Base-by-base conservation (phyloP, 2,329 filamentous ascomycete genomes). In the Penicillium sp. region DNA sequence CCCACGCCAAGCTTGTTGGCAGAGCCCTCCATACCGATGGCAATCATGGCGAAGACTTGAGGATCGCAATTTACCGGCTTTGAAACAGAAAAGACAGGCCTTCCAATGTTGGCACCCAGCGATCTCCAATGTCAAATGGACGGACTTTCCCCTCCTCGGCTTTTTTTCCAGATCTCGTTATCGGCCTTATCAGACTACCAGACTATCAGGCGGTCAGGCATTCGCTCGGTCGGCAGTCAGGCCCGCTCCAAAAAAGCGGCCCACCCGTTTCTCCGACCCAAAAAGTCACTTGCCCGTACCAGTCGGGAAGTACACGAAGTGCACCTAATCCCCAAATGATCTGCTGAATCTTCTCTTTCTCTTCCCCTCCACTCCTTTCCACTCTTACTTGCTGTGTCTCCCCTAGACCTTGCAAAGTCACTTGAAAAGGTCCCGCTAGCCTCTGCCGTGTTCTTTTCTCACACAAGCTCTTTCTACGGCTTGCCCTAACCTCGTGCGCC, bases 1-100 rank as follows among this genome's bases (percentile, higher is more conserved):
- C 93, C 93, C 49, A 97, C 85, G 58, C 91, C 93, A 45, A 98
- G 83, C 73, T 98, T 98, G 78, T 98, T 98, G 71, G 93, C 93
- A 48, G 89, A 95, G 68, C 93, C 91, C 76, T 98, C 93, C 66
- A 88, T 78, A 24, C 85, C 85, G 61, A 88, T 78, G 28, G 83
- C 79, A 58, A 87, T 84, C 76, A 83, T 83, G 44, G 50, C 34
- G 18, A 27, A 41, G 25, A 25, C 4, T 5, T 32, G 29, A 32
- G 5, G 11, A 7, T 32, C 29, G 29, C 5, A 8, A 32, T 32
- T 11, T 1, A 18, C 18, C 18, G 18, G 18, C 18, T 18, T 18
- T 18, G 11, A 32, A 32, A 4, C 5, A 7, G 29, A 32, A 18
- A 11, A 32, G 29, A 32, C 29, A 8, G 29, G 11, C 11, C 11